These are phyloP conservation scores for Homolaphlyctis polyrhiza DNA, from an alignment of 371 early-diverging fungal species.

Conservation along the genomic window DNA sequence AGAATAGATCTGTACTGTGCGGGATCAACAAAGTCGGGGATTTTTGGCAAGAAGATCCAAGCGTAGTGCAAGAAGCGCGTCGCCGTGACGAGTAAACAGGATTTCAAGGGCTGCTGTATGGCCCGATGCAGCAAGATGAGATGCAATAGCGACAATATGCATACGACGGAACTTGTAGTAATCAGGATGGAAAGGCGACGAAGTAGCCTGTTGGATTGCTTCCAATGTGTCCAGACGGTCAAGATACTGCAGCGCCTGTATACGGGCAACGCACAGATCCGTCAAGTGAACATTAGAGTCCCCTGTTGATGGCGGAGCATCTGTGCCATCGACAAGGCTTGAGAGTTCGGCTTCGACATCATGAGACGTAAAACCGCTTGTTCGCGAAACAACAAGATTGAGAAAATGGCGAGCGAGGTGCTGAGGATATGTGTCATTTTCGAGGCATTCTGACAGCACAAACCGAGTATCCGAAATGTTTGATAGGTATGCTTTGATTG, in stretches of 20 bases:
- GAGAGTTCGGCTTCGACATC: slow-evolving; percentile 37
- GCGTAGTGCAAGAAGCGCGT: slow-evolving; percentile 51
- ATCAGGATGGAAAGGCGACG: slow-evolving; percentile 23
- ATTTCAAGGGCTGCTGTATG: slow-evolving; percentile 53
- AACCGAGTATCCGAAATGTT: neutral
- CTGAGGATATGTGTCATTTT: too few species aligned
- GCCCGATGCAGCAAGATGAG: slow-evolving; percentile 51
- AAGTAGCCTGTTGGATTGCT: slow-evolving; percentile 36
- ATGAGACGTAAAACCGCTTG: slow-evolving; percentile 26
- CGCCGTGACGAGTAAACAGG: slow-evolving; percentile 57
- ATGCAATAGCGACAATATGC: slow-evolving; percentile 55
- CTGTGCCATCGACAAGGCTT: slow-evolving; percentile 12
- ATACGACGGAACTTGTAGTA: slow-evolving; percentile 51
- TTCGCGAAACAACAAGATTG: slow-evolving; percentile 45
- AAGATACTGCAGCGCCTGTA: slow-evolving; percentile 52
- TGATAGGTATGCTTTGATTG: neutral
- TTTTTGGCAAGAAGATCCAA: slow-evolving; percentile 53
- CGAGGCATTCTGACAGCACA: neutral
- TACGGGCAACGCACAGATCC: slow-evolving; percentile 42
- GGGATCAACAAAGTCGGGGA: slow-evolving; percentile 56
- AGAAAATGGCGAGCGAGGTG: slow-evolving; percentile 35
- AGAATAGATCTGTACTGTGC: slow-evolving; percentile 39
- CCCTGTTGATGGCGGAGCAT: slow-evolving; percentile 13
- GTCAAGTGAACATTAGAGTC: slow-evolving; percentile 19
- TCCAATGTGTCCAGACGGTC: slow-evolving; percentile 60